Conservation (phyloP, 2,329 filamentous ascomycete genomes). For the Fusarium veterinarium region DNA sequence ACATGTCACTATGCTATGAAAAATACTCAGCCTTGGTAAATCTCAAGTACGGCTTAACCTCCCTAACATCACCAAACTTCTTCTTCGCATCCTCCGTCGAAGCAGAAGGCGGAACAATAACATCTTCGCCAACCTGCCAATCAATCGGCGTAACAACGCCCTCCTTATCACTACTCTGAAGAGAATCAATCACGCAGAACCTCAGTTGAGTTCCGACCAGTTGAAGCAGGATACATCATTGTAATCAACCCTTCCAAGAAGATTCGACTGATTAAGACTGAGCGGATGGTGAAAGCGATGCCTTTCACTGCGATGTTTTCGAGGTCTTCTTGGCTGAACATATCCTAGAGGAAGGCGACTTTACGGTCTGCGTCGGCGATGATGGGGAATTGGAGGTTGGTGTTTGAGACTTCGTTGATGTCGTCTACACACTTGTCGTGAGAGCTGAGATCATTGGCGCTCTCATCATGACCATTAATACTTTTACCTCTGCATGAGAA, state of each 20-base stretch:
- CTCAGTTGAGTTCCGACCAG: conserved; percentile 82
- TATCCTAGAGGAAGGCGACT: conserved; percentile 5
- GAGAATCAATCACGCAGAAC: conserved; percentile 81
- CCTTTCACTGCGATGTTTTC: conserved; percentile 83
- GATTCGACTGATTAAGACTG: conserved; percentile 69
- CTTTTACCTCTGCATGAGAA: accelerated
- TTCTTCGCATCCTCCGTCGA: conserved; percentile 85
- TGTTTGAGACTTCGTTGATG: conserved; percentile 17
- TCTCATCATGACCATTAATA: background rate
- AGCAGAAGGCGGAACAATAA: conserved; percentile 86
- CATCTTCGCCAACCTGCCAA: conserved; percentile 88
- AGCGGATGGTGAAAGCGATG: conserved; percentile 91
- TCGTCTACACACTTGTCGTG: conserved; percentile 18
- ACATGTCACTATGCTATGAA: accelerated
- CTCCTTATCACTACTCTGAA: conserved; percentile 87
- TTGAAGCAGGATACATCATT: conserved; percentile 90
- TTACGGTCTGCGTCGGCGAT: conserved; percentile 21
- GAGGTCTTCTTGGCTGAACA: conserved; percentile 80
- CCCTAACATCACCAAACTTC: conserved; percentile 81
- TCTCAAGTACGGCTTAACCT: conserved; percentile 77
- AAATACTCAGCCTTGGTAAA: conserved; percentile 60
- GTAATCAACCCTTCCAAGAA: no score
- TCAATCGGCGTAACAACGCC: conserved; percentile 88
- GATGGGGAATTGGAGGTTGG: conserved; percentile 17
- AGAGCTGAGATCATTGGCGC: conserved; percentile 10